Conservation (phyloP, 140 eudicot species). For the Stevia rebaudiana region DNA sequence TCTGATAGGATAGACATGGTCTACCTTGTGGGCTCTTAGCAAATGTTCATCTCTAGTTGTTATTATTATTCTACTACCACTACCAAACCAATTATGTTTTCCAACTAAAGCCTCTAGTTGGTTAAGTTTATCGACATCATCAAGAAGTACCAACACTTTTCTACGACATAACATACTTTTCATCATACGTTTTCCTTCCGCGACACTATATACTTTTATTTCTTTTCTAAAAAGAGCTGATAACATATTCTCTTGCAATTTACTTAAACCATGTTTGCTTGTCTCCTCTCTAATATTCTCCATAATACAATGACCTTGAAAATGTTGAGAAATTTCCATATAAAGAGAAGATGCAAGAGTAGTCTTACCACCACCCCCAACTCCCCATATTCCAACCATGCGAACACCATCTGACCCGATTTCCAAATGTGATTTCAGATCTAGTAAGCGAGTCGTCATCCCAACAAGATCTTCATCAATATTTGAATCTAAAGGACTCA, state of each 20-base stretch:
- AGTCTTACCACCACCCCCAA: conserved; percentile 11
- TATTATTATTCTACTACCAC: not conserved
- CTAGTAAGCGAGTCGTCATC: not conserved
- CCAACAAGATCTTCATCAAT: not conserved
- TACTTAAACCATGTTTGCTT: not conserved
- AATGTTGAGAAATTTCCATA: not conserved
- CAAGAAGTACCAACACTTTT: not conserved
- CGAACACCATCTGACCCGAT: not conserved
- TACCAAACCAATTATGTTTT: not conserved
- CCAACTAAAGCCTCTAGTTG: not conserved
- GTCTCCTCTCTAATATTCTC: not conserved
- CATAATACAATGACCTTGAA: not conserved
- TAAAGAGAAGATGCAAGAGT: not conserved
- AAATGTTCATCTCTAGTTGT: not conserved
- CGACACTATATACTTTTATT: not conserved
- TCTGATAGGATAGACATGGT: not conserved
- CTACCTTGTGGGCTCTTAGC: not conserved
- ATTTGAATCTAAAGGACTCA: too few relatives aligned
- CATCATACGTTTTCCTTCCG: not conserved
- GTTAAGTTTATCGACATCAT: not conserved
- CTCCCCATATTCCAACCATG: conserved; percentile 13
- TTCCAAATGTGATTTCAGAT: not conserved
- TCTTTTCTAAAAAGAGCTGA: not conserved
- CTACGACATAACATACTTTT: not conserved
- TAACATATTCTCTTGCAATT: not conserved